A percentile compares a stretch with the other conserved stretches of the same genome.
These are phyloP conservation scores for Tympanopsis confertula DNA, from an alignment of 2,329 filamentous ascomycete genomes.

Conservation along the genomic window DNA sequence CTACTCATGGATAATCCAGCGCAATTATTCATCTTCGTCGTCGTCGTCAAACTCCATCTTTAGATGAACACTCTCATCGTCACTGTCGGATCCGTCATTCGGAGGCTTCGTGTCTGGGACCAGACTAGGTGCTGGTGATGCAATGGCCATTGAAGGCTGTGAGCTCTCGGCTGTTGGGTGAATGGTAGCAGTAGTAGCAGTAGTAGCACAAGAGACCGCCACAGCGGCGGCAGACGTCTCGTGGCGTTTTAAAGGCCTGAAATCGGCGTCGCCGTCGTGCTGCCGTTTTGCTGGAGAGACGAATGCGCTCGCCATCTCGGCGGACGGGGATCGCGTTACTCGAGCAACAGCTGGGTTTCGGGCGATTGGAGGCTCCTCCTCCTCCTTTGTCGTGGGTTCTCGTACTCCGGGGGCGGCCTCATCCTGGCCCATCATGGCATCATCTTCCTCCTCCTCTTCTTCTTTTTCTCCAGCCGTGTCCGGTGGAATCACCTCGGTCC, in stretches of 20 bases:
- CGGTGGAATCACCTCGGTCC: too few species aligned
- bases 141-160: too few species aligned
- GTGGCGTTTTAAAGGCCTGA: conserved; percentile 22
- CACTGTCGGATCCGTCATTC: conserved; percentile 29
- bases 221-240: conserved; percentile 19
- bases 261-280: conserved; percentile 21
- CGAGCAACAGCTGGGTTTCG: too few species aligned
- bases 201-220: too few species aligned
- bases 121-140: too few species aligned
- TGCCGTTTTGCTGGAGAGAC: conserved; percentile 24
- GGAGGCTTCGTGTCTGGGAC: conserved; percentile 20
- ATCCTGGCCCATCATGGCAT: conserved; percentile 12
- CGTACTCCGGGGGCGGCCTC: conserved; percentile 24
- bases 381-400: too few species aligned
- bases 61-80: conserved; percentile 42
- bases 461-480: conserved; percentile 57
- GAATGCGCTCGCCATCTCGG: conserved; percentile 8
- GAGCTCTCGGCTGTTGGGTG: too few species aligned
- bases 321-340: too few species aligned
- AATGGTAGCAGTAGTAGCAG: too few species aligned
- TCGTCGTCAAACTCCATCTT: conserved; percentile 51
- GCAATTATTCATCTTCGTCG: too few species aligned
- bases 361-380: too few species aligned
- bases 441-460: conserved; percentile 18
- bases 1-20: too few species aligned